Base-by-base conservation (phyloP, 164 flowering plant genomes). In the Vitis riparia region DNA sequence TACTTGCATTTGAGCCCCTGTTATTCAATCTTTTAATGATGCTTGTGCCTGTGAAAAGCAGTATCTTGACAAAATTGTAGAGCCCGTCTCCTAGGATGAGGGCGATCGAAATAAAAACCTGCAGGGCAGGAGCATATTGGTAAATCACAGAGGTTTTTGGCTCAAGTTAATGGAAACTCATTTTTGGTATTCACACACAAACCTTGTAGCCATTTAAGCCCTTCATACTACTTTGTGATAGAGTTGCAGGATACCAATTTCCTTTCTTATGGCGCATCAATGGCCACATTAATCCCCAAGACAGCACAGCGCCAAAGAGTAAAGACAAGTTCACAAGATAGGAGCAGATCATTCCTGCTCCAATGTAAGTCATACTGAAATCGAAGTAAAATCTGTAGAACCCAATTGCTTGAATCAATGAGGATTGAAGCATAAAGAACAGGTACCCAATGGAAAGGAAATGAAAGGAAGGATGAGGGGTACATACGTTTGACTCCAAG, bases 231-330 rank as follows among this genome's bases (percentile, higher is more conserved):
- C 82, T 87, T 77, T 89, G 84, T 8, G 86, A 60, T 65, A 89
- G 15, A 69, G 69, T 67, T 49, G 27, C 73, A 32, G 91, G 87
- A 69, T 74, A 94, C 98, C 98, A 94, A 8, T 82, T 72, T 60
- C 94, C 97, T 75, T 94, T 89, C 2, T 65, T 83, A 1, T 77
- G 79, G 14, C 66, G 63, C 13, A 95, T 89, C 37, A 95, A 70
- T 15, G 99, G 98, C 99, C 99, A 95, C 98, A 95, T 91, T 11
- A 92, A 16, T 16, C 97, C 98, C 91, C 92, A 93, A 44, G 97
- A 94, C n/a, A 94, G 79, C 67, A 91, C 88, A 2, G 97, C 95
- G 1, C 99, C 99, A 19, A 91, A 68, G 65, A 94, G 95, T 82
- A 92, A 69, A 10, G 98, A 94, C 59, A 89, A 77, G 76, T 92